A percentile compares a stretch with the other conserved stretches of the same genome.
Conservation (phyloP, 352 stramenopile genomes). For the Phytophthora aleatoria region DNA sequence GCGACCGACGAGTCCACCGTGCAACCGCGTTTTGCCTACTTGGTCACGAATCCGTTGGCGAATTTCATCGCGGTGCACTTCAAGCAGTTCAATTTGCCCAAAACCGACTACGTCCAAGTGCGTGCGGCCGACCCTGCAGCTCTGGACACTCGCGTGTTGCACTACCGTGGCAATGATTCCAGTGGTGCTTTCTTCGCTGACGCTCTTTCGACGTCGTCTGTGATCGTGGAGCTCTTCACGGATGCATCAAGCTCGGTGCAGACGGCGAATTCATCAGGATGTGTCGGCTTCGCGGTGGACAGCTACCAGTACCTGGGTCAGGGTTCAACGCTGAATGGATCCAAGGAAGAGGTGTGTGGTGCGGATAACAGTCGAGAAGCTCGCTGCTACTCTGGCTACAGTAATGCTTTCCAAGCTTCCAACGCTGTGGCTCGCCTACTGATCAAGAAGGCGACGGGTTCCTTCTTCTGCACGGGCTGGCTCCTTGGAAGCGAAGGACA, state of each 20-base stretch:
- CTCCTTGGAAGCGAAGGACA: slow-evolving; percentile 76
- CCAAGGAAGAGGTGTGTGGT: slow-evolving; percentile 63
- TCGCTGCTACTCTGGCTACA: slow-evolving; percentile 45
- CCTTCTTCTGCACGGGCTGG: slow-evolving; percentile 79
- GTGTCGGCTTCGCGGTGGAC: slow-evolving; percentile 58
- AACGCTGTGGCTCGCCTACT: slow-evolving; percentile 59
- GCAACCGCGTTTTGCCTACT: slow-evolving; percentile 44
- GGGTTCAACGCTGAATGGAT: slow-evolving; percentile 28
- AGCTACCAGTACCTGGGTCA: slow-evolving; percentile 49
- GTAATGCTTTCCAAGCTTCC: slow-evolving; percentile 25
- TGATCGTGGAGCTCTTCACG: slow-evolving; percentile 63
- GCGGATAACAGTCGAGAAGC: slow-evolving; percentile 66
- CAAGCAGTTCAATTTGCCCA: slow-evolving; percentile 61
- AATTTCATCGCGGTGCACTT: slow-evolving; percentile 74
- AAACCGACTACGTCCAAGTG: slow-evolving; percentile 60
- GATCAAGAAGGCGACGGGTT: slow-evolving; percentile 60
- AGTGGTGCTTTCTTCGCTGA: slow-evolving; percentile 42
- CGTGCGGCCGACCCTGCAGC: slow-evolving; percentile 31
- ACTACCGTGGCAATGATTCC: slow-evolving; percentile 44
- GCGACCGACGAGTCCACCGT: slow-evolving; percentile 17
- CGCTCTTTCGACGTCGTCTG: slow-evolving; percentile 39
- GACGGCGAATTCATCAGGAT: slow-evolving; percentile 30
- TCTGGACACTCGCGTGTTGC: slow-evolving; percentile 35
- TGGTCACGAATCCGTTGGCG: slow-evolving; percentile 50
- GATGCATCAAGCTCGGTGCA: slow-evolving; percentile 16